Conservation (phyloP, 257 asterid species). For the Perilla frutescens region DNA sequence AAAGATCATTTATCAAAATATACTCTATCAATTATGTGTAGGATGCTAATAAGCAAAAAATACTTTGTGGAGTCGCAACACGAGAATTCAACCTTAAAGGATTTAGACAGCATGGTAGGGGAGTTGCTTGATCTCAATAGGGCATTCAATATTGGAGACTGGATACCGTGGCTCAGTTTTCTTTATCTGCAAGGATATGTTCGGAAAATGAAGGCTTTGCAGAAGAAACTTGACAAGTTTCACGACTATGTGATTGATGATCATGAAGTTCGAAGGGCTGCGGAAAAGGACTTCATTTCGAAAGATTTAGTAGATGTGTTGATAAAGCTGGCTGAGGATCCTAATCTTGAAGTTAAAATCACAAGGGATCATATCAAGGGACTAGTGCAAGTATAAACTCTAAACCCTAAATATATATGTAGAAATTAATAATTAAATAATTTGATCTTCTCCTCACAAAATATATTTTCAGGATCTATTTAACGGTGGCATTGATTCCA, state of each 20-base stretch:
- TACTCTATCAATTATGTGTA: background rate
- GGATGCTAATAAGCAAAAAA: slow-evolving; percentile 30
- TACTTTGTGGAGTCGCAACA: slow-evolving; percentile 18
- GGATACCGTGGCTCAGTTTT: slow-evolving; percentile 64
- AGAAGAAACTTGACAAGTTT: slow-evolving; percentile 44
- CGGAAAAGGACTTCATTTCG: background rate
- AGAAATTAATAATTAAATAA: no score
- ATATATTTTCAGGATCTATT: slow-evolving; percentile 25
- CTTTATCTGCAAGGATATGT: slow-evolving; percentile 7
- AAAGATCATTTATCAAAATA: slow-evolving; percentile 34
- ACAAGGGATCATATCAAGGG: slow-evolving; percentile 45
- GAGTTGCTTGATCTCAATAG: slow-evolving; percentile 49
- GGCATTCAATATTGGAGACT: slow-evolving; percentile 49
- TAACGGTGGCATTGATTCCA: slow-evolving; percentile 32
- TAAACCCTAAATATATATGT: no score
- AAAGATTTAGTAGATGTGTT: slow-evolving; percentile 38
- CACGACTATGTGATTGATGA: slow-evolving; percentile 35
- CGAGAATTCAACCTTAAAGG: slow-evolving; percentile 27
- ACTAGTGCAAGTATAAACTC: slow-evolving; percentile 27
- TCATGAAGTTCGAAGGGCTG: slow-evolving; percentile 25
- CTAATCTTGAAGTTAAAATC: slow-evolving; percentile 42
- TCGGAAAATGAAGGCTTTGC: slow-evolving; percentile 47
- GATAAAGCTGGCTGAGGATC: slow-evolving; percentile 36
- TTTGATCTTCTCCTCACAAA: no score
- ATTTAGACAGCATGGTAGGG: slow-evolving; percentile 38